Percentiles rank a stretch among this genome's conserved stretches.
Conservation (phyloP, 2,329 filamentous ascomycete species). For the Nemania sp. region DNA sequence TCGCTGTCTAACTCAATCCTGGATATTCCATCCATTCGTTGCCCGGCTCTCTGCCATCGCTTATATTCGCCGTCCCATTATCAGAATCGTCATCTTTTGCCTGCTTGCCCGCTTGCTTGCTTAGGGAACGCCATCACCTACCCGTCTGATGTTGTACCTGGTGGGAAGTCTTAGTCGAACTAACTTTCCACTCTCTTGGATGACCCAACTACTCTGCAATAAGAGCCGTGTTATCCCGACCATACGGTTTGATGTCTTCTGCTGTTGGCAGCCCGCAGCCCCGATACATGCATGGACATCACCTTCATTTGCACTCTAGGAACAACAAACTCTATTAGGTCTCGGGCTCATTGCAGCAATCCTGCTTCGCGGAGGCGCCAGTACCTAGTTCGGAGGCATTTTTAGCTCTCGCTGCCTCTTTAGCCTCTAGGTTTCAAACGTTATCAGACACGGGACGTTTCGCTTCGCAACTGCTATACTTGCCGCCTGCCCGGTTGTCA, state of each 20-base stretch:
- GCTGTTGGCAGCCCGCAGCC: slow-evolving; percentile 25
- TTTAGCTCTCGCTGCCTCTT: slow-evolving; percentile 17
- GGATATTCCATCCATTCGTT: slow-evolving; percentile 35
- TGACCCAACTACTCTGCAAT: slow-evolving; percentile 7
- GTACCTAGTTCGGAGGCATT: slow-evolving; percentile 2
- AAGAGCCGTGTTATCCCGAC: slow-evolving; percentile 13
- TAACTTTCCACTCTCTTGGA: slow-evolving; percentile 18
- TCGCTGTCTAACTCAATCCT: neutral
- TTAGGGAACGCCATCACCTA: slow-evolving; percentile 1
- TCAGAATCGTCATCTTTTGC: slow-evolving; percentile 14
- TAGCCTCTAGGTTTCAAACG: slow-evolving; percentile 34
- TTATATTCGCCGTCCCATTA: slow-evolving; percentile 24
- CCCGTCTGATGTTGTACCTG: slow-evolving; percentile 15
- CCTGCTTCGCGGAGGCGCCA: slow-evolving; percentile 16
- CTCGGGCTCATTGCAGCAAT: slow-evolving; percentile 25
- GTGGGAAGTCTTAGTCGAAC: slow-evolving; percentile 4
- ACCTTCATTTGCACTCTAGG: slow-evolving; percentile 2
- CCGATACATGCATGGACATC: slow-evolving; percentile 38
- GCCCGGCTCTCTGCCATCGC: slow-evolving; percentile 33
- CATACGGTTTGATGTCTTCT: slow-evolving; percentile 31
- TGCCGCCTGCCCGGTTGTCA: slow-evolving; percentile 4
- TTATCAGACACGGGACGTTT: slow-evolving; percentile 24
- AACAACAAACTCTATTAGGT: slow-evolving; percentile 26
- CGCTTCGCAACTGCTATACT: slow-evolving; percentile 11
- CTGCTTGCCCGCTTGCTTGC: slow-evolving; percentile 20